phyloP scores from a whole-genome alignment of 257 asterid genomes.

The Scutellaria galericulata region DNA sequence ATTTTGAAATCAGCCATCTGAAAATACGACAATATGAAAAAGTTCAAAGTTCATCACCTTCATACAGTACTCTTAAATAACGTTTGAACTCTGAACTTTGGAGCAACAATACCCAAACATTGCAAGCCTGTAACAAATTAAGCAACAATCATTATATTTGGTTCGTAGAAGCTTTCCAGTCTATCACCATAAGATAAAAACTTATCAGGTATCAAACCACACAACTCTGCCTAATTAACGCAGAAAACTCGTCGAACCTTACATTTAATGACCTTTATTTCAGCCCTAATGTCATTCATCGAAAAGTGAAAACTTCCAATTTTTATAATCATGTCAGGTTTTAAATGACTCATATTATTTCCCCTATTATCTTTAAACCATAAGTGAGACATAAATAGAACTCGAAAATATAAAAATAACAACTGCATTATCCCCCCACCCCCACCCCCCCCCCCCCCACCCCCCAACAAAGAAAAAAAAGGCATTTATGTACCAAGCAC shows the following conservation, averaged over 20 bases:
- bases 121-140: neutral
- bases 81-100: neutral
- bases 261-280: neutral
- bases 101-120: slow-evolving; percentile 10
- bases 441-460: no score
- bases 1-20: slow-evolving; percentile 22
- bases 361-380: neutral
- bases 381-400: no score
- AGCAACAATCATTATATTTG: neutral
- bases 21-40: slow-evolving; percentile 1
- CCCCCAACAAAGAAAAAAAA: neutral
- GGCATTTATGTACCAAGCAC: slow-evolving; percentile 11
- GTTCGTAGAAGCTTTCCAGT: slow-evolving; percentile 7
- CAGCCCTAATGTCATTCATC: neutral
- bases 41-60: slow-evolving; percentile 25
- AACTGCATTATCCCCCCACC: neutral
- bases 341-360: neutral
- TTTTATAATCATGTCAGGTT: neutral
- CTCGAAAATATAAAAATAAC: neutral
- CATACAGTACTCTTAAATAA: neutral
- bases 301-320: neutral
- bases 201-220: slow-evolving; percentile 5
- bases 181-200: slow-evolving; percentile 16
- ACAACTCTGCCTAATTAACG: neutral
- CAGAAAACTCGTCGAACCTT: neutral